Conservation (phyloP, 1,284 basidiomycete genomes). For the Spongiforma sp. region DNA sequence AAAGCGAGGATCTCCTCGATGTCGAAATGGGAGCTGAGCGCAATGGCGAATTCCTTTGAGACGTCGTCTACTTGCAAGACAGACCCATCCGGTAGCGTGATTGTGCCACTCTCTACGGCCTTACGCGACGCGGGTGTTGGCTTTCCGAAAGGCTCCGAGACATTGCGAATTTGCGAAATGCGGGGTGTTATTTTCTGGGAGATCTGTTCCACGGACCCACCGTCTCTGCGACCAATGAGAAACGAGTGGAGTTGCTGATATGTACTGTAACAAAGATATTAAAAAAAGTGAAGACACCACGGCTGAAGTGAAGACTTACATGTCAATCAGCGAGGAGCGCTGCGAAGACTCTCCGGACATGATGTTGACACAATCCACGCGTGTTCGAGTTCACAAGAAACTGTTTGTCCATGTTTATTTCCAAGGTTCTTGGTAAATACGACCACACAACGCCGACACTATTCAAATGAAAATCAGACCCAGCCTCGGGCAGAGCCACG, state of each 20-base stretch:
- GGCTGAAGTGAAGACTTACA: constrained; percentile 45
- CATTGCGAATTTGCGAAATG: constrained; percentile 56
- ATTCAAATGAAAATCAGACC: constrained; percentile 45
- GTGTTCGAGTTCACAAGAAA: constrained; percentile 12
- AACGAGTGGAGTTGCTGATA: constrained; percentile 67
- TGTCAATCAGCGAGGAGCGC: constrained; percentile 53
- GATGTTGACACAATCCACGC: constrained; percentile 24
- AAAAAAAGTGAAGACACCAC: not conserved
- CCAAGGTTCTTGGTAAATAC: constrained; percentile 30
- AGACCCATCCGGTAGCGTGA: constrained; percentile 68
- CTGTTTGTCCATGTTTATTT: constrained; percentile 34
- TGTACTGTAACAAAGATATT: constrained; percentile 56
- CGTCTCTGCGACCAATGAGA: constrained; percentile 62
- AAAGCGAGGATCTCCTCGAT: constrained; percentile 81
- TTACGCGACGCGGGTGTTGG: constrained; percentile 71
- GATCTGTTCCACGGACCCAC: constrained; percentile 59
- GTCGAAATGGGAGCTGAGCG: constrained; percentile 71
- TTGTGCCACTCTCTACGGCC: constrained; percentile 65
- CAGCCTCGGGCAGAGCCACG: constrained; percentile 73
- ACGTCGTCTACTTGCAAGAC: constrained; percentile 64
- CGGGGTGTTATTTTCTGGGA: constrained; percentile 62
- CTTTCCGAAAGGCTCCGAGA: constrained; percentile 66
- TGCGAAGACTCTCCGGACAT: constrained; percentile 51
- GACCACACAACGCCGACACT: constrained; percentile 17
- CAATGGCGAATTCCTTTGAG: constrained; percentile 70